Percentiles rank a stretch among this genome's conserved stretches.
These are phyloP conservation scores for Fragilaria radians DNA, from an alignment of 108 stramenopile genomes.

Conservation along the genomic window DNA sequence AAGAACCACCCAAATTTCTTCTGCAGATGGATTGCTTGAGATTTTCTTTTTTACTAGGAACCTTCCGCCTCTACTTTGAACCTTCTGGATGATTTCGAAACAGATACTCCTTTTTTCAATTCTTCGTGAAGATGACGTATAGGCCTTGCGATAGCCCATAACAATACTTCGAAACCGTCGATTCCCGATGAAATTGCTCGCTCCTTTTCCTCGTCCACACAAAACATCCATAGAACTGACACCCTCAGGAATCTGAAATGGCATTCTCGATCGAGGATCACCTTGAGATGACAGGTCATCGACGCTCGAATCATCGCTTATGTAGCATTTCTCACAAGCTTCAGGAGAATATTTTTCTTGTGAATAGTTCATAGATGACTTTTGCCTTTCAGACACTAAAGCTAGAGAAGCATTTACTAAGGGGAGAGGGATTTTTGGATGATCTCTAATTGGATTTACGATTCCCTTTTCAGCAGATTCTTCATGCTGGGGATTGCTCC, in stretches of 20 bases:
- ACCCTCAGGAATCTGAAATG: background rate
- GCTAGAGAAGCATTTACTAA: background rate
- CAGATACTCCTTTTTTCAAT: background rate
- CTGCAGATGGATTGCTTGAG: background rate
- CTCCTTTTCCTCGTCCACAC: conserved; percentile 31
- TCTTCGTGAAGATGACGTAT: background rate
- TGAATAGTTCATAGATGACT: background rate
- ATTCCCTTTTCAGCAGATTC: background rate
- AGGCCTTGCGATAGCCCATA: background rate
- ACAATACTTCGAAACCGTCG: conserved; percentile 22
- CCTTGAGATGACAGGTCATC: background rate
- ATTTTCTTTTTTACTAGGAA: background rate
- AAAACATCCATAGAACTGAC: conserved; percentile 18
- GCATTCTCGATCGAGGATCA: background rate
- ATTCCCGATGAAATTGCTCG: conserved; percentile 29
- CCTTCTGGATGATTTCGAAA: background rate
- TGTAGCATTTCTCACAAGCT: background rate
- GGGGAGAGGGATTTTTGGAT: background rate
- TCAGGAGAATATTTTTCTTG: background rate
- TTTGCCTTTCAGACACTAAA: too few relatives aligned
- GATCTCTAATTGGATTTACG: background rate
- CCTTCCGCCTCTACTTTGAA: background rate
- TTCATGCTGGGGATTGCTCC: background rate
- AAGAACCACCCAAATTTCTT: background rate
- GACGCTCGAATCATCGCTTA: background rate